Conservation (phyloP, 2,329 filamentous ascomycete genomes). For the Aphanoascus verrucosus region DNA sequence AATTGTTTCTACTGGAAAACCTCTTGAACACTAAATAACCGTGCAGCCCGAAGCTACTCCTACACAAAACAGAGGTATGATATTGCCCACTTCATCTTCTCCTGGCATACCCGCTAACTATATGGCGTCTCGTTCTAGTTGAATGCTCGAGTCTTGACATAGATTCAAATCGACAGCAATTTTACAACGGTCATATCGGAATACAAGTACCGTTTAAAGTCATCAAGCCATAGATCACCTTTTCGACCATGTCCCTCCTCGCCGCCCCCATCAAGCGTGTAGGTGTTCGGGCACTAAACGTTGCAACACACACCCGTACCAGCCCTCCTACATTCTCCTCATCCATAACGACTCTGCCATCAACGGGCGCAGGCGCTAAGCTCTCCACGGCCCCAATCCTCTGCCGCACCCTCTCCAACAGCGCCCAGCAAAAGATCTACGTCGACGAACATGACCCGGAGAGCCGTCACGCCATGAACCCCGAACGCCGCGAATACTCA, state of each 20-base stretch:
- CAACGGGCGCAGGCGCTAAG: background rate
- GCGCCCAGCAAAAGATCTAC: constrained; percentile 1
- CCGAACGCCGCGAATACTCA: constrained; percentile 55
- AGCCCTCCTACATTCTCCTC: background rate
- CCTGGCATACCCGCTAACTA: background rate
- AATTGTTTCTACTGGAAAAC: too few species aligned
- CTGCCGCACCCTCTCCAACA: constrained; percentile 3
- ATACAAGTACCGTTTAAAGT: too few species aligned
- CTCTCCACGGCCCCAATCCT: background rate
- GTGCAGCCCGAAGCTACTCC: background rate
- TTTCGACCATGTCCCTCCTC: background rate
- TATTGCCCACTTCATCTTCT: background rate
- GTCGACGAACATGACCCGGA: constrained; percentile 11
- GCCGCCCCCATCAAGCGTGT: background rate
- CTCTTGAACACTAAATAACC: background rate
- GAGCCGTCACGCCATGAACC: constrained; percentile 54
- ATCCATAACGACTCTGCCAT: background rate
- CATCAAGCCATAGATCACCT: background rate
- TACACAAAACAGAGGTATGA: background rate
- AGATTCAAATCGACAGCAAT: background rate
- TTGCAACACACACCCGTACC: background rate
- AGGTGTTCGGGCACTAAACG: background rate
- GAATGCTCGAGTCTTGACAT: background rate
- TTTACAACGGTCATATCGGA: too few species aligned
- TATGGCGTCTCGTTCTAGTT: background rate